Evolutionary conservation across 768 basidiomycete genomes (phyloP).

Genomic region (Leccinum aurantiacum): DNA sequence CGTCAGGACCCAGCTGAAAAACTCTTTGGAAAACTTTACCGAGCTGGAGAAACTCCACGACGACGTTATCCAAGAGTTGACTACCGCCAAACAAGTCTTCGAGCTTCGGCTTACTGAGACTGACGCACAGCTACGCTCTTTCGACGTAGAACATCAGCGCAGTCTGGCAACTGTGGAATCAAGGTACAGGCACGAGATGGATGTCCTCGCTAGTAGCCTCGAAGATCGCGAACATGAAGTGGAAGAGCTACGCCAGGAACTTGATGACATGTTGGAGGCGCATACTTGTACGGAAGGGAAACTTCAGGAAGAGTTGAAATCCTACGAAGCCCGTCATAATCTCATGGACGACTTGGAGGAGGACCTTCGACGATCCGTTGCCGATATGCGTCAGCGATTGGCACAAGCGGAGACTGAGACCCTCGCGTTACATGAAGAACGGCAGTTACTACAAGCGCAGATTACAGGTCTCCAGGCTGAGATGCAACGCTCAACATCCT

Average conservation of each 20-base stretch:
- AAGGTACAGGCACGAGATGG: slow-evolving; percentile 34
- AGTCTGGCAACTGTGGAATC: slow-evolving; percentile 30
- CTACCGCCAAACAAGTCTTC: slow-evolving; percentile 28
- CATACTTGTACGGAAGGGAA: slow-evolving; percentile 35
- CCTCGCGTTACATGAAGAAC: slow-evolving; percentile 49
- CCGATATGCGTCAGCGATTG: slow-evolving; percentile 40
- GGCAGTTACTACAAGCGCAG: slow-evolving; percentile 49
- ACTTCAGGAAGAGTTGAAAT: slow-evolving; percentile 24
- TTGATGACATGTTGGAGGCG: slow-evolving; percentile 40
- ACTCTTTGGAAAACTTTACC: slow-evolving; percentile 23
- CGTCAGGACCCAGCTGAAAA: slow-evolving; percentile 21
- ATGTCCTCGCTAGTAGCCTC: slow-evolving; percentile 38
- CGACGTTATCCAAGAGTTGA: slow-evolving; percentile 26
- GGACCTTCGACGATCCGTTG: slow-evolving; percentile 41
- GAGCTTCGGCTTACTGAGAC: slow-evolving; percentile 30
- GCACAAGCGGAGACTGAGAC: slow-evolving; percentile 39
- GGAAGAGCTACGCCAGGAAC: slow-evolving; percentile 34
- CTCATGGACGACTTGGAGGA: slow-evolving; percentile 35
- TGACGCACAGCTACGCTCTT: slow-evolving; percentile 20
- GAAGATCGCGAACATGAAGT: slow-evolving; percentile 39
- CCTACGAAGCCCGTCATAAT: slow-evolving; percentile 28
- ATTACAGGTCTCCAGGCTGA: slow-evolving; percentile 64
- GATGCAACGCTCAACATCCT: slow-evolving; percentile 59
- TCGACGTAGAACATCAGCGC: slow-evolving; percentile 29
- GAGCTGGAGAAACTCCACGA: slow-evolving; percentile 29